Conservation (phyloP, 1,284 basidiomycete species). For the Gomphus bonarii region DNA sequence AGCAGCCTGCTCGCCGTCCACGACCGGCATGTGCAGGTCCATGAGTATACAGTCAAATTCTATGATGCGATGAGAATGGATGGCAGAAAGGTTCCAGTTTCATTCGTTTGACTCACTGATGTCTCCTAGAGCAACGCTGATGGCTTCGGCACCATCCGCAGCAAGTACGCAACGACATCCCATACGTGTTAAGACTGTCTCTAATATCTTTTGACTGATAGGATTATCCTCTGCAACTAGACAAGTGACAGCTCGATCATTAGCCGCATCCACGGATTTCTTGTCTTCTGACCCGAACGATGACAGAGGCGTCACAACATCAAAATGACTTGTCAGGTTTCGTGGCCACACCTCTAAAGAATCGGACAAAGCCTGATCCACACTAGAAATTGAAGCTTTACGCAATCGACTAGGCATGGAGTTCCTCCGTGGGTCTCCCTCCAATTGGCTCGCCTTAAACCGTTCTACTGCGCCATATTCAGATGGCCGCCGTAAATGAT, state of each 20-base stretch:
- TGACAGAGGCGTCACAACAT: constrained; percentile 55
- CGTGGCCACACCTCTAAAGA: constrained; percentile 59
- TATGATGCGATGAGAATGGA: constrained; percentile 22
- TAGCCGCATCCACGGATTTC: constrained; percentile 53
- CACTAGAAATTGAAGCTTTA: constrained; percentile 76
- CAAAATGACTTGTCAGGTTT: constrained; percentile 38
- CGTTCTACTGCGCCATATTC: constrained; percentile 79
- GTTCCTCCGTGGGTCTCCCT: constrained; percentile 66
- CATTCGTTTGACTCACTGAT: constrained; percentile 58
- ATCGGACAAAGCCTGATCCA: constrained; percentile 56
- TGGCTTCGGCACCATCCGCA: constrained; percentile 91
- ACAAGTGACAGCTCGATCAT: constrained; percentile 78
- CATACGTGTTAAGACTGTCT: constrained; percentile 83
- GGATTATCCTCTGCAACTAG: constrained; percentile 97
- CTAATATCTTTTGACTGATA: constrained; percentile 91
- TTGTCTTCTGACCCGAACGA: constrained; percentile 72
- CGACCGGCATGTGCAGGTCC: constrained; percentile 86
- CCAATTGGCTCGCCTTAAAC: constrained; percentile 72
- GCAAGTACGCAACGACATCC: constrained; percentile 93
- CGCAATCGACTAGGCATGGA: constrained; percentile 83
- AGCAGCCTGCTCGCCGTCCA: constrained; percentile 88
- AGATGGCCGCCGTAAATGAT: constrained; percentile 73
- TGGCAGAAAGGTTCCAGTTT: neutral
- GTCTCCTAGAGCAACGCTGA: constrained; percentile 94
- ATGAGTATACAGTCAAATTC: constrained; percentile 86